These are phyloP conservation scores for Hibiscus trionum DNA, from an alignment of 345 rosid genomes.

Conservation along the genomic window DNA sequence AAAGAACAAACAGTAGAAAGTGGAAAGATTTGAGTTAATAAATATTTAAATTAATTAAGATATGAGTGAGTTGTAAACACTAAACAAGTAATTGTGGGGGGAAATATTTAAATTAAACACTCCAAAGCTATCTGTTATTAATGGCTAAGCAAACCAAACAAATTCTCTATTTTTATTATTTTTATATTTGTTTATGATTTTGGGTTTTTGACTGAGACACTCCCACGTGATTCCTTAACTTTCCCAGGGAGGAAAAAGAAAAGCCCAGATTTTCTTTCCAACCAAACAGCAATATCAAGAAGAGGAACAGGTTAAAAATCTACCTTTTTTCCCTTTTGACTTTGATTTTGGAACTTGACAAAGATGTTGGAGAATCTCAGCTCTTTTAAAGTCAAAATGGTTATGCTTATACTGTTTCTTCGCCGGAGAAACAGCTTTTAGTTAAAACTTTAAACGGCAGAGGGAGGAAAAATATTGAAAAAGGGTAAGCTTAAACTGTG, in stretches of 20 bases:
- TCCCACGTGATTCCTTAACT: neutral
- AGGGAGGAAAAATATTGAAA: no score
- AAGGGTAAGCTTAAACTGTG: neutral
- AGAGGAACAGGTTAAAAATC: neutral
- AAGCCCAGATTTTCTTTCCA: constrained; percentile 8
- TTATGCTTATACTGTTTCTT: neutral
- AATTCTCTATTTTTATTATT: neutral
- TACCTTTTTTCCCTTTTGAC: neutral
- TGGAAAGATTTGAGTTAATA: constrained; percentile 3
- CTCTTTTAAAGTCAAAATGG: neutral
- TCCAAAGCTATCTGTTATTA: constrained; percentile 25
- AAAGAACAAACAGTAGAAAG: neutral
- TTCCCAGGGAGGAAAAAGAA: neutral
- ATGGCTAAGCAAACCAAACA: constrained; percentile 19
- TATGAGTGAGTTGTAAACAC: constrained; percentile 19
- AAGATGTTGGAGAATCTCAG: neutral
- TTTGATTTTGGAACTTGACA: neutral
- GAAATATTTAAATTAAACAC: constrained; percentile 16
- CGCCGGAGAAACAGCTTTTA: no score
- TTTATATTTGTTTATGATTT: neutral
- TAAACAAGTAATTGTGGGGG: constrained; percentile 15
- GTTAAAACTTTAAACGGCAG: neutral
- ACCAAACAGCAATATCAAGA: constrained; percentile 15
- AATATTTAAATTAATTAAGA: neutral
- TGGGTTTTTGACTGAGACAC: neutral